A percentile compares a stretch with the other conserved stretches of the same genome.
Evolutionary conservation across 106 monocot species (phyloP).

Genomic region (Chionographis japonica): DNA sequence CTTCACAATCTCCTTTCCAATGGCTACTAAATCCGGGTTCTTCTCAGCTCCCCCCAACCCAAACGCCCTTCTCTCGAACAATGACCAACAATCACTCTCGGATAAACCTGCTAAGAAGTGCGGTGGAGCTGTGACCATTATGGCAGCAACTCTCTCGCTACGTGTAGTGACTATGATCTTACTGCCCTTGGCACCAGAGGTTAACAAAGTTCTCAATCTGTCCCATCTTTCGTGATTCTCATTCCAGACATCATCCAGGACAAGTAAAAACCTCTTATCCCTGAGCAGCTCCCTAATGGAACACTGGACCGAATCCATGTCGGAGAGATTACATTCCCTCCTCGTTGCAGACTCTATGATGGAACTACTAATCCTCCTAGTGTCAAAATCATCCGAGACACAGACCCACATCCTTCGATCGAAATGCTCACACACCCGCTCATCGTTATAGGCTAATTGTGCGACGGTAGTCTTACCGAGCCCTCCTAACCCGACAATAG

Average conservation of each 20-base stretch:
- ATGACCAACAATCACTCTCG: slow-evolving; percentile 20
- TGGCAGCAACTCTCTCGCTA: slow-evolving; percentile 10
- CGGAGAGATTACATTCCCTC: not conserved
- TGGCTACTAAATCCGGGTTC: slow-evolving; percentile 5
- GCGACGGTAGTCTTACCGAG: slow-evolving; percentile 45
- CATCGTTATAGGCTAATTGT: slow-evolving; percentile 26
- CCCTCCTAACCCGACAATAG: slow-evolving; percentile 43
- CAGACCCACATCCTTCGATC: slow-evolving; percentile 34
- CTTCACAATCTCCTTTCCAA: slow-evolving; percentile 32
- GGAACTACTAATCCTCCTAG: slow-evolving; percentile 17
- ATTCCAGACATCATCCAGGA: slow-evolving; percentile 47
- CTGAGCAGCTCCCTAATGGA: not conserved
- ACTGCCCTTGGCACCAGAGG: slow-evolving; percentile 14
- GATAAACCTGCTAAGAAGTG: slow-evolving; percentile 7
- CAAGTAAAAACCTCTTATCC: slow-evolving; percentile 20
- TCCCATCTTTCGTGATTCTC: slow-evolving; percentile 23
- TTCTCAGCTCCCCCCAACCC: not conserved
- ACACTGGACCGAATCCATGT: slow-evolving; percentile 4
- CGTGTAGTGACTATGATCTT: slow-evolving; percentile 28
- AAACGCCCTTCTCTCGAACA: slow-evolving; percentile 36
- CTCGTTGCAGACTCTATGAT: slow-evolving; percentile 14
- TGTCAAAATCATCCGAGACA: slow-evolving; percentile 35
- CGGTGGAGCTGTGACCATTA: slow-evolving; percentile 4
- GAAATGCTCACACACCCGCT: slow-evolving; percentile 16
- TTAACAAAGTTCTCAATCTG: slow-evolving; percentile 7